Percentiles rank a stretch among this genome's conserved stretches.
Evolutionary conservation across 768 basidiomycete species (phyloP).

Genomic region (Pisolithus microcarpus): DNA sequence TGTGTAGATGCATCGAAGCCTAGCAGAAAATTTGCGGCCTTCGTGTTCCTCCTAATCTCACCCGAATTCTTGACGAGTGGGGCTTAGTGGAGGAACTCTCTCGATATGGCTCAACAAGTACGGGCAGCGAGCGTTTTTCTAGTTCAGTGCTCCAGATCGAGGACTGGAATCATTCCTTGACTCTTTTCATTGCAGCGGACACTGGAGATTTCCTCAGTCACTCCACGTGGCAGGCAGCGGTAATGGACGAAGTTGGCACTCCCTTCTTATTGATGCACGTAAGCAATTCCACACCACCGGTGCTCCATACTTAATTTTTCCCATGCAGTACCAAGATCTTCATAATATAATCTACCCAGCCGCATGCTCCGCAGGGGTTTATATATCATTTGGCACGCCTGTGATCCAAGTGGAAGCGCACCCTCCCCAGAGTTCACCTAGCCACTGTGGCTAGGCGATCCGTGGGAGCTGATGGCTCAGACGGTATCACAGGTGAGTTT

Average conservation of each 20-base stretch:
- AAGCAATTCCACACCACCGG: conserved; percentile 3
- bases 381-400: conserved; percentile 34
- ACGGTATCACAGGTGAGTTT: conserved; percentile 33
- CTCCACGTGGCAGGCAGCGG: conserved; percentile 38
- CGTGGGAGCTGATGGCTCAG: conserved; percentile 52
- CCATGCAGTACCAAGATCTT: conserved; percentile 44
- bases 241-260: conserved; percentile 37
- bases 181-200: conserved; percentile 25
- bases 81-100: conserved; percentile 37
- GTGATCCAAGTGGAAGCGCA: conserved; percentile 22
- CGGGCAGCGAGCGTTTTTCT: conserved; percentile 10
- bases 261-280: conserved; percentile 45
- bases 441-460: conserved; percentile 35
- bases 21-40: conserved; percentile 31
- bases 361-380: conserved; percentile 40
- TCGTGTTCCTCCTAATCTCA: conserved; percentile 50
- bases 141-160: conserved; percentile 6
- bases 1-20: background rate
- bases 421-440: conserved; percentile 24
- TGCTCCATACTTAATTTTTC: conserved; percentile 1
- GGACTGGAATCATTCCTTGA: background rate
- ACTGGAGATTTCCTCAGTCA: conserved; percentile 29
- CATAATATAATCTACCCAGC: conserved; percentile 39
- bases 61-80: conserved; percentile 46
- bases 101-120: conserved; percentile 22